Base-by-base conservation (phyloP, 192 early-diverging fungal species). In the Coemansia guatemalensis region DNA sequence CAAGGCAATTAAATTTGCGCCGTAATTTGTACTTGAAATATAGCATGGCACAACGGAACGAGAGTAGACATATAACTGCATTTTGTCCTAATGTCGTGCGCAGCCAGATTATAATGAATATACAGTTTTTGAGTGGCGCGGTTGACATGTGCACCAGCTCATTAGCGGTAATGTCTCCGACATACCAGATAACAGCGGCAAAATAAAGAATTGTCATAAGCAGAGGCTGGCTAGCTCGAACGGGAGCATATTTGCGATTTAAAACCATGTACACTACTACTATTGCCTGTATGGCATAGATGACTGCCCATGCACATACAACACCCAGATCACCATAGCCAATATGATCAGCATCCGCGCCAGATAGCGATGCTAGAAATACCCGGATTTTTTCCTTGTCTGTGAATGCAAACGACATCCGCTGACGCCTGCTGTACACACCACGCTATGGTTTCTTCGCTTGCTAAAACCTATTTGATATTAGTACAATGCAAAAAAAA, bases 341-440 rank as follows among this genome's bases (percentile, higher is more conserved):
- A 4, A 80, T 80, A 11, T 47, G 67, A n/a, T 80, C 77, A 7
- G 71, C 14, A 2, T 57, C 20, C 4, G 70, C 32, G 6, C 77
- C 77, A 4, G 70, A 6, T 6, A 80, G 0, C 20, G 65, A 67
- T 24, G 71, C 72, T 12, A 67, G 9, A 4, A 41, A 7, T 8
- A 80, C 77, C 9, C 77, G 71, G 18, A 67, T 17, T 53, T 65
- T 64, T 58, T 80, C 77, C 30, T 56, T 49, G 6, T 67, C 49
- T 12, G 71, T 74, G 27, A 27, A 68, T 33, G 44, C 68, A 41
- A 80, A 80, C 4, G 68, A 68, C 77, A 79, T 78, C 5, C 17
- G 5, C 39, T 39, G 35, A 39, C 11, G 9, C 35, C 11, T 9
- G 35, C 14, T 39, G 30, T 7, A 21, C n/a, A 6, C 20, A 53